Evolutionary conservation across 2,329 filamentous ascomycete genomes (phyloP).

Genomic region (Chalaropsis thielavioides): DNA sequence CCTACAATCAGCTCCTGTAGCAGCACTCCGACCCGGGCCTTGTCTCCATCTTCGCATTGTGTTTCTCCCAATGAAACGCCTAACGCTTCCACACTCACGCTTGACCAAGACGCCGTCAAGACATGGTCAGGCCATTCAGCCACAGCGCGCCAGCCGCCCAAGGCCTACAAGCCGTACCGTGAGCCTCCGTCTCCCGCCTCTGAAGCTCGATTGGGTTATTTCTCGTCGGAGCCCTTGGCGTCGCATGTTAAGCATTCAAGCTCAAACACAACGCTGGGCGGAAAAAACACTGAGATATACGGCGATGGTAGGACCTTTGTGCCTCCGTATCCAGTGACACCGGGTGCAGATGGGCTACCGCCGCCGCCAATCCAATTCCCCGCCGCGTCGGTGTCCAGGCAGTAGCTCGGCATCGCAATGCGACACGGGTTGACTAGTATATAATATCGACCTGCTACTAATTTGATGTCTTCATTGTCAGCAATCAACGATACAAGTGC

Average conservation of each 20-base stretch:
- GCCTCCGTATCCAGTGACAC: conserved; percentile 16
- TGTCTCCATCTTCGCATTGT: background rate
- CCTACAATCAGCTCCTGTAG: conserved; percentile 7
- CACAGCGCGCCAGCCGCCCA: conserved; percentile 8
- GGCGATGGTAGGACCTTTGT: background rate
- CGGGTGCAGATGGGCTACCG: conserved; percentile 14
- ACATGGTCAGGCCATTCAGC: background rate
- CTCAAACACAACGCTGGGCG: background rate
- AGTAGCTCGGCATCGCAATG: background rate
- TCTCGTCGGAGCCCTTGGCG: conserved; percentile 1
- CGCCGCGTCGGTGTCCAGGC: conserved; percentile 8
- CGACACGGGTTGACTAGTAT: background rate
- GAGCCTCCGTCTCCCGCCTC: conserved; percentile 7
- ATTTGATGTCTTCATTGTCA: background rate
- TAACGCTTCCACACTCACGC: background rate
- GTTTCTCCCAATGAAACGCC: conserved; percentile 1
- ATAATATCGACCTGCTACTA: background rate
- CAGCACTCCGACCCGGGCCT: background rate
- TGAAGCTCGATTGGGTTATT: conserved; percentile 15
- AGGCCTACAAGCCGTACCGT: conserved; percentile 16
- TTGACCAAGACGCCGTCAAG: conserved; percentile 1
- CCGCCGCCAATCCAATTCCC: conserved; percentile 15
- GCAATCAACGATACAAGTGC: conserved; percentile 5
- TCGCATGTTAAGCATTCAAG: background rate
- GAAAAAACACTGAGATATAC: background rate